phyloP scores from a whole-genome alignment of 2,329 filamentous ascomycete genomes.

The Rhexocercosporidium sp. region DNA sequence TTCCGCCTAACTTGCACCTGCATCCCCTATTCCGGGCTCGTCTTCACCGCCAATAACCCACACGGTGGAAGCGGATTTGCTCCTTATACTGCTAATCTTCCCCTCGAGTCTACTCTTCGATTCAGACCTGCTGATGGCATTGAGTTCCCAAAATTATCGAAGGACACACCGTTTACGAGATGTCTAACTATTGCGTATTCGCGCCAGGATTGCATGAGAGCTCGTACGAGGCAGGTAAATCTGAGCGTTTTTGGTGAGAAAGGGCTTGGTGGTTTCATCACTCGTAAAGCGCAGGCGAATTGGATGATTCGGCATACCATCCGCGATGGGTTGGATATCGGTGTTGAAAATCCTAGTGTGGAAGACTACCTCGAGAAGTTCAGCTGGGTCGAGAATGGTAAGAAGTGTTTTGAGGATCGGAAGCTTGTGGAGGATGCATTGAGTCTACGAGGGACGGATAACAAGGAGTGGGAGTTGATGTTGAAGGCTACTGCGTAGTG shows the following conservation, averaged over 20 bases:
- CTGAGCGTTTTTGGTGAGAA: not conserved
- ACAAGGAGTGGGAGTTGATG: constrained; percentile 5
- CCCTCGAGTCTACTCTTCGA: not conserved
- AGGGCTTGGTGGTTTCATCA: constrained; percentile 3
- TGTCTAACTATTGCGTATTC: not conserved
- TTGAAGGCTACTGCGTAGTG: not conserved
- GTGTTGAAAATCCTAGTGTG: not conserved
- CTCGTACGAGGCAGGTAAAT: not conserved
- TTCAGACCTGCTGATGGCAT: not conserved
- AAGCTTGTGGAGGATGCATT: constrained; percentile 9
- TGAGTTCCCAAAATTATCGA: not conserved
- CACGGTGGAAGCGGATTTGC: not conserved
- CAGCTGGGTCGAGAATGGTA: constrained; percentile 3
- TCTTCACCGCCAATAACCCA: constrained; percentile 5
- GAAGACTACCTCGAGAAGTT: not conserved
- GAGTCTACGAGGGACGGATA: not conserved
- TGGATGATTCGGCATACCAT: constrained; percentile 9
- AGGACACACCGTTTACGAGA: not conserved
- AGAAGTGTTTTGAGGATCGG: not conserved
- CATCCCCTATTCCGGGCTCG: not conserved
- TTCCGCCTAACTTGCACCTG: constrained; percentile 11
- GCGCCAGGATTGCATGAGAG: constrained; percentile 11
- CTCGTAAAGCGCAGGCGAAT: not conserved
- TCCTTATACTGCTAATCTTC: not conserved
- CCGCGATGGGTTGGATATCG: not conserved